Percentiles rank a stretch among this genome's conserved stretches.
Evolutionary conservation across 140 eudicot genomes (phyloP).

Genomic region (Oenanthe javanica): DNA sequence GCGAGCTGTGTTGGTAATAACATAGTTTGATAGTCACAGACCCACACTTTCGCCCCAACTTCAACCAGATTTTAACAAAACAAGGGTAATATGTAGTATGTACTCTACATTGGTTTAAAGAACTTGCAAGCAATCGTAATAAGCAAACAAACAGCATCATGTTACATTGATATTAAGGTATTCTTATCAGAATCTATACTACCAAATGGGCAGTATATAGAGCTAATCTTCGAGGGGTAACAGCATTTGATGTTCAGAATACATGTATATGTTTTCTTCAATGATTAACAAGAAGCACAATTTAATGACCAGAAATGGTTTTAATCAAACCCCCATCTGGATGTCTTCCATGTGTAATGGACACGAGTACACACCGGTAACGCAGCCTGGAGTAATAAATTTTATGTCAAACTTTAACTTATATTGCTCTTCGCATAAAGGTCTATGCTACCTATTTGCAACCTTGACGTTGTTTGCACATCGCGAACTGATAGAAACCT

Average conservation of each 20-base stretch:
- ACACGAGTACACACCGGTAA: background rate
- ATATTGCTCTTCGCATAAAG: constrained; percentile 34
- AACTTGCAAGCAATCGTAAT: too few species aligned
- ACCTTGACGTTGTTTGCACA: constrained; percentile 44
- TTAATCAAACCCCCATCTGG: background rate
- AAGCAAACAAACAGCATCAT: too few species aligned
- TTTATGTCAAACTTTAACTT: background rate
- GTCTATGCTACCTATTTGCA: constrained; percentile 87
- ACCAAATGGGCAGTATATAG: background rate
- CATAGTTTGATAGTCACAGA: too few species aligned
- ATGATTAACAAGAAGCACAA: background rate
- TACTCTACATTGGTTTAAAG: too few species aligned
- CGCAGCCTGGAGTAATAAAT: background rate
- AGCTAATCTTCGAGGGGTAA: background rate
- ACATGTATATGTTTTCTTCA: background rate
- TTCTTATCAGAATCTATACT: background rate
- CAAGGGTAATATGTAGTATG: too few species aligned
- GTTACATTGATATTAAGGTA: too few species aligned
- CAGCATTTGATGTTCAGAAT: background rate
- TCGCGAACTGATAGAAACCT: constrained; percentile 59
- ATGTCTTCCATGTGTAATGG: background rate
- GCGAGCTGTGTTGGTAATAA: too few species aligned
- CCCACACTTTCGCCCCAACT: too few species aligned
- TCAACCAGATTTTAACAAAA: too few species aligned
- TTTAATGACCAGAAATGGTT: background rate